Conservation (phyloP, 805 yeast species). For the Zygosaccharomyces rouxii region DNA sequence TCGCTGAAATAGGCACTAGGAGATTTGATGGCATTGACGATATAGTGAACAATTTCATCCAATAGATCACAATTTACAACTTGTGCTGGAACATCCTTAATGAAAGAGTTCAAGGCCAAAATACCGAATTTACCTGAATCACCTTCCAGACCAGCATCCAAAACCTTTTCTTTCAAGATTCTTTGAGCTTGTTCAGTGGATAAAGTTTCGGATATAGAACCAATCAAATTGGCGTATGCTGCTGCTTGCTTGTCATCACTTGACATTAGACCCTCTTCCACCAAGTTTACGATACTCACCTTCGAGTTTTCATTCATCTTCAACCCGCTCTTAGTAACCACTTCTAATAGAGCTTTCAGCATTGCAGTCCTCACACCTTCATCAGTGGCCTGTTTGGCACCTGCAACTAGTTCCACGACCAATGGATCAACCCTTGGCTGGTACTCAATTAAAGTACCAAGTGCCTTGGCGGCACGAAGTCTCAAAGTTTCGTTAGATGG, state of each 20-base stretch:
- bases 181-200: slow-evolving; percentile 58
- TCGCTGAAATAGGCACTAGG: slow-evolving; percentile 55
- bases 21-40: slow-evolving; percentile 42
- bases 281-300: slow-evolving; percentile 59
- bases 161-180: slow-evolving; percentile 56
- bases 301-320: slow-evolving; percentile 74
- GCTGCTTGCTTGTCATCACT: slow-evolving; percentile 60
- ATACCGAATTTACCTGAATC: slow-evolving; percentile 57
- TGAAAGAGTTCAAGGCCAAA: slow-evolving; percentile 71
- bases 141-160: slow-evolving; percentile 42
- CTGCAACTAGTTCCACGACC: slow-evolving; percentile 74
- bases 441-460: slow-evolving; percentile 80
- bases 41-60: slow-evolving; percentile 46
- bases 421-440: slow-evolving; percentile 94
- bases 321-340: slow-evolving; percentile 71
- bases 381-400: slow-evolving; percentile 62
- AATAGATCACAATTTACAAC: slow-evolving; percentile 51
- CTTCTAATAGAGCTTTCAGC: slow-evolving; percentile 79
- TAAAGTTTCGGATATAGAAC: slow-evolving; percentile 67
- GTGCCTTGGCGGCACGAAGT: slow-evolving; percentile 79
- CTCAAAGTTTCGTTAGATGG: slow-evolving; percentile 67
- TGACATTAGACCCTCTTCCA: slow-evolving; percentile 61
- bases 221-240: slow-evolving; percentile 74
- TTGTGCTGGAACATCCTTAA: slow-evolving; percentile 69
- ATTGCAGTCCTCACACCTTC: slow-evolving; percentile 78